These are phyloP conservation scores for Ocimum tenuiflorum DNA, from an alignment of 257 asterid species.

Conservation along the genomic window DNA sequence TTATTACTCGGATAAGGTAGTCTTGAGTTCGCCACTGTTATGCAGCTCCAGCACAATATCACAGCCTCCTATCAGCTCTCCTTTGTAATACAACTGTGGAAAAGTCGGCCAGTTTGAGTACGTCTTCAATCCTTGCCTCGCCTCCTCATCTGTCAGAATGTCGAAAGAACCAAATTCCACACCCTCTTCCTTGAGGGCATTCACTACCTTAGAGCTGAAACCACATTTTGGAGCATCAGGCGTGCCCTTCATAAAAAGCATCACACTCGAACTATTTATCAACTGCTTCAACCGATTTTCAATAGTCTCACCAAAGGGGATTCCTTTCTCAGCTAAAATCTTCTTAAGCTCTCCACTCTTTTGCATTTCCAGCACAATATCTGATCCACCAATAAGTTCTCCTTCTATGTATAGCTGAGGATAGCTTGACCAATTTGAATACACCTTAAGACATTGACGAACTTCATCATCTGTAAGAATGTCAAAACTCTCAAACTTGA, in stretches of 20 bases:
- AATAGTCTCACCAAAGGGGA: conserved; percentile 35
- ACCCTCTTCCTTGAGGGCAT: conserved; percentile 60
- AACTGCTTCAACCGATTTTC: conserved; percentile 61
- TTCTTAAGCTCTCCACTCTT: conserved; percentile 86
- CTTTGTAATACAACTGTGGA: conserved; percentile 88
- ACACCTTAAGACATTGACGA: conserved; percentile 90
- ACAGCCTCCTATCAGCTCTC: conserved; percentile 93
- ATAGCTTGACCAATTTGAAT: conserved; percentile 94
- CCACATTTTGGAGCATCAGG: conserved; percentile 83
- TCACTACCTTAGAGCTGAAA: conserved; percentile 89
- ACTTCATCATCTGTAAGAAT: conserved; percentile 81
- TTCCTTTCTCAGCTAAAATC: conserved; percentile 61
- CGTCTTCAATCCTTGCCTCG: conserved; percentile 84
- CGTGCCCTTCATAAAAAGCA: conserved; percentile 86
- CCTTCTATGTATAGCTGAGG: conserved; percentile 87
- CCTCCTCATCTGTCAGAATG: conserved; percentile 72
- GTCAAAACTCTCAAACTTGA: conserved; percentile 69
- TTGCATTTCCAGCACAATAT: conserved; percentile 95
- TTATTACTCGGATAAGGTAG: conserved; percentile 52
- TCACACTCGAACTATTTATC: conserved; percentile 48
- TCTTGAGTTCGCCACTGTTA: conserved; percentile 61
- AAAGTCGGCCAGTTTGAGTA: conserved; percentile 96
- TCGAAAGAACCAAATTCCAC: conserved; percentile 77
- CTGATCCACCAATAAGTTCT: conserved; percentile 94
- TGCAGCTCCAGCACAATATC: conserved; percentile 78